Evolutionary conservation across 2,329 filamentous ascomycete species (phyloP).

Genomic region (Fusarium sp.): DNA sequence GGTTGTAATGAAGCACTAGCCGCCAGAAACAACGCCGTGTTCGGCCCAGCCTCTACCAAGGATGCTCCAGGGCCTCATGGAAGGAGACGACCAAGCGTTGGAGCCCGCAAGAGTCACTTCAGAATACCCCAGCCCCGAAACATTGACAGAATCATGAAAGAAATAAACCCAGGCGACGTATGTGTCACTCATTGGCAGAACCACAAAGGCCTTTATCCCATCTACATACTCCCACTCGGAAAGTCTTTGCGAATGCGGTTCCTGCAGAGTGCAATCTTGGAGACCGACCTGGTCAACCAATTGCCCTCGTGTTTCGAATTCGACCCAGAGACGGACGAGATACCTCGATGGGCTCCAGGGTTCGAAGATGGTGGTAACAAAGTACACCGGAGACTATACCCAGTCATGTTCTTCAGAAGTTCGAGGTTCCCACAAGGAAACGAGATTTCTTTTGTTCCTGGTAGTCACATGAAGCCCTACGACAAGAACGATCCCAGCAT

Average conservation of each 20-base stretch:
- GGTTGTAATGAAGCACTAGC: neutral
- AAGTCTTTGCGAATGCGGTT: neutral
- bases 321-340: neutral
- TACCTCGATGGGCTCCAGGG: slow-evolving; percentile 2
- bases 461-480: neutral
- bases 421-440: neutral
- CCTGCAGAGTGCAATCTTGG: neutral
- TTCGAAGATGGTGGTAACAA: slow-evolving; percentile 7
- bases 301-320: neutral
- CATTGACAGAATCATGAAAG: neutral
- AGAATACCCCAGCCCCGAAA: neutral
- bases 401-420: slow-evolving; percentile 6
- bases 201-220: neutral
- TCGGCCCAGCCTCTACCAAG: neutral
- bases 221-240: neutral
- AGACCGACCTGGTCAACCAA: neutral
- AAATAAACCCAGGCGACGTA: neutral
- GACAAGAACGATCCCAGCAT: neutral
- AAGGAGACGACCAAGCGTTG: neutral
- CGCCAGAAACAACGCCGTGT: neutral
- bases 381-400: neutral
- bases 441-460: neutral
- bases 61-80: neutral
- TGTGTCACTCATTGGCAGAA: neutral
- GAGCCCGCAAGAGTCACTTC: neutral